Percentiles rank a stretch among this genome's conserved stretches.
Evolutionary conservation across 2,329 filamentous ascomycete genomes (phyloP).

Genomic region (Colletotrichum orbiculare): DNA sequence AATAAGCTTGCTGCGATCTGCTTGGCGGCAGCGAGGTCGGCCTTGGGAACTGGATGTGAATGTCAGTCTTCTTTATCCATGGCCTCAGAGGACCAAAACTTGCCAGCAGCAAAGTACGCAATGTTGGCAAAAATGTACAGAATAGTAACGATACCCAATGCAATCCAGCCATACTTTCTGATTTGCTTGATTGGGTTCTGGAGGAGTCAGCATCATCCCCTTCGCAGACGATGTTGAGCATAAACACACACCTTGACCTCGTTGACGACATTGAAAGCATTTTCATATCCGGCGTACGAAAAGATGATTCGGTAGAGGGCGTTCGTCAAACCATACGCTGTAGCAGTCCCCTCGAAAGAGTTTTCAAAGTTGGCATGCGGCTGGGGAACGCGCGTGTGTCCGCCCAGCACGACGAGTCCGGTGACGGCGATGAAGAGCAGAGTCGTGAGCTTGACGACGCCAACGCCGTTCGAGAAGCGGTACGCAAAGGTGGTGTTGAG

Average conservation of each 20-base stretch:
- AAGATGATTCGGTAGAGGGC: slow-evolving; percentile 69
- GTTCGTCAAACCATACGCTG: slow-evolving; percentile 49
- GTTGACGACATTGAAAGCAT: slow-evolving; percentile 70
- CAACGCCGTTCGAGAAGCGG: slow-evolving; percentile 65
- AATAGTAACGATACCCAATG: slow-evolving; percentile 60
- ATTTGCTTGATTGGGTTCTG: slow-evolving; percentile 65
- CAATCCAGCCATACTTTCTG: slow-evolving; percentile 59
- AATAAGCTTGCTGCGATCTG: slow-evolving; percentile 67
- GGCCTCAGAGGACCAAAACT: neutral
- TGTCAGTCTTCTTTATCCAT: too few species aligned
- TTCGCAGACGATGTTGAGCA: neutral
- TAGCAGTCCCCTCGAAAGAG: slow-evolving; percentile 46
- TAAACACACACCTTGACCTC: slow-evolving; percentile 57
- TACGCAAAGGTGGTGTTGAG: slow-evolving; percentile 67
- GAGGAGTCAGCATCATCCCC: neutral
- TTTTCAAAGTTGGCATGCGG: slow-evolving; percentile 48
- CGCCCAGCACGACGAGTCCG: slow-evolving; percentile 68
- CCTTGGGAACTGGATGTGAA: slow-evolving; percentile 55
- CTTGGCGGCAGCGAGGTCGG: slow-evolving; percentile 60
- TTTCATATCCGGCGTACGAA: slow-evolving; percentile 66
- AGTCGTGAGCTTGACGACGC: slow-evolving; percentile 68
- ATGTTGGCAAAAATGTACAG: slow-evolving; percentile 69
- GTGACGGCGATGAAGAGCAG: slow-evolving; percentile 70
- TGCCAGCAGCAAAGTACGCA: slow-evolving; percentile 65
- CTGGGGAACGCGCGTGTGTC: slow-evolving; percentile 43